Conservation (phyloP, 1,284 basidiomycete genomes). For the Apiotrichum gamsii region DNA sequence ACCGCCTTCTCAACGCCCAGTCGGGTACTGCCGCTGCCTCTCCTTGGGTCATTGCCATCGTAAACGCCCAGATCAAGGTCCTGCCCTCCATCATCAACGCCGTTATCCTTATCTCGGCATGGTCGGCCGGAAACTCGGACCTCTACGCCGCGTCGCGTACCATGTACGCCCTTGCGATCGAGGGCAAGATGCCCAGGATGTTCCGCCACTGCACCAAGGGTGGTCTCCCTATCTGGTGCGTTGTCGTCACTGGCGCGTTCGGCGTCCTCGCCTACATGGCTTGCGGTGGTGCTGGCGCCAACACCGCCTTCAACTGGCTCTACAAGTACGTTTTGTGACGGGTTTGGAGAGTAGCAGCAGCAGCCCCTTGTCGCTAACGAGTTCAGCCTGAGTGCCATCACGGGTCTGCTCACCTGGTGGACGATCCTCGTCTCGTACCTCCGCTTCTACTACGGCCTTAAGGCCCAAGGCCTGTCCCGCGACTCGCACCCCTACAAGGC, state of each 20-base stretch:
- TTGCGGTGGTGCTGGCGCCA: constrained; percentile 32
- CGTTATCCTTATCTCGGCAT: constrained; percentile 64
- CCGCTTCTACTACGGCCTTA: constrained; percentile 63
- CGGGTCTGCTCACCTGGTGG: constrained; percentile 63
- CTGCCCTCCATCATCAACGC: constrained; percentile 52
- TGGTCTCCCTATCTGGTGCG: constrained; percentile 63
- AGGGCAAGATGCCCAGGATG: constrained; percentile 59
- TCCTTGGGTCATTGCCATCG: constrained; percentile 73
- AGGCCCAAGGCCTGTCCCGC: constrained; percentile 56
- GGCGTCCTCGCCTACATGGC: constrained; percentile 55
- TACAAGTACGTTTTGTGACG: constrained; percentile 45
- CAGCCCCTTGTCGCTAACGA: too few species aligned
- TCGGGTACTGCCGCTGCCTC: constrained; percentile 57
- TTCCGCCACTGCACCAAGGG: constrained; percentile 55
- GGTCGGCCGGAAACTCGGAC: constrained; percentile 76
- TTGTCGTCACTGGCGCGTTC: constrained; percentile 53
- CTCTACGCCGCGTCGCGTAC: constrained; percentile 75
- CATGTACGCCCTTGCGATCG: constrained; percentile 71
- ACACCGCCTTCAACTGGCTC: constrained; percentile 54
- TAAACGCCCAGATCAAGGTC: constrained; percentile 64
- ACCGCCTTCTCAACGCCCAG: constrained; percentile 51
- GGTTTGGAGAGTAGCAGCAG: too few species aligned
- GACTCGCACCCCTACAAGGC: constrained; percentile 53
- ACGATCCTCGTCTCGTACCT: constrained; percentile 66
- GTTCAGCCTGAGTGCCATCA: constrained; percentile 64